Percentiles rank a stretch among this genome's conserved stretches.
These are phyloP conservation scores for Cryptococcus depauperatus DNA, from an alignment of 1,284 basidiomycete genomes.

Conservation along the genomic window DNA sequence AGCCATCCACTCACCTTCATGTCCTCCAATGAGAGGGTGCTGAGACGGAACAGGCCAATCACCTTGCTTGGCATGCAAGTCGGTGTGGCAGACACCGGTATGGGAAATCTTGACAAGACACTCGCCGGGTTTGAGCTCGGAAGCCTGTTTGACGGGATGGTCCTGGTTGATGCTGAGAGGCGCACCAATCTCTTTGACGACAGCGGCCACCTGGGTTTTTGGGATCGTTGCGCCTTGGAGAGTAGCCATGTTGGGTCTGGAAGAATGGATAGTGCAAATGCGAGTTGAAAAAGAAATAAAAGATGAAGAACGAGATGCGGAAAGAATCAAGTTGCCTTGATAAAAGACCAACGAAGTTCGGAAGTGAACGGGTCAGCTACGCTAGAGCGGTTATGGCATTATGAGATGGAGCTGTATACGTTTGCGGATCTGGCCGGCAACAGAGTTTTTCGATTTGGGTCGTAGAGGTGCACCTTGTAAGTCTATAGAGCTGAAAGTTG, in stretches of 20 bases:
- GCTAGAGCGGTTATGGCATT: too few species aligned
- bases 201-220: constrained; percentile 56
- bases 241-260: constrained; percentile 19
- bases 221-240: constrained; percentile 48
- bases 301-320: too few species aligned
- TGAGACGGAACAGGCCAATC: constrained; percentile 64
- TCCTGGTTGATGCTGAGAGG: constrained; percentile 32
- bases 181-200: constrained; percentile 50
- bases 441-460: too few species aligned
- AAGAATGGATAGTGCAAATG: too few species aligned
- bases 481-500: too few species aligned
- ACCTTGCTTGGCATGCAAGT: constrained; percentile 55
- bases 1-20: constrained; percentile 29
- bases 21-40: constrained; percentile 65
- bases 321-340: too few species aligned
- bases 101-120: constrained; percentile 69
- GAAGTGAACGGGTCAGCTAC: too few species aligned
- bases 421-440: too few species aligned
- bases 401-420: too few species aligned
- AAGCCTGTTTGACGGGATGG: constrained; percentile 53
- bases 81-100: constrained; percentile 49
- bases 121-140: constrained; percentile 65
- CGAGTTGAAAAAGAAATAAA: too few species aligned
- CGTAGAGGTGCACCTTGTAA: too few species aligned
- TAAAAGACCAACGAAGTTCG: too few species aligned